phyloP scores from a whole-genome alignment of 2,329 filamentous ascomycete species.

The Celoporthe dispersa region DNA sequence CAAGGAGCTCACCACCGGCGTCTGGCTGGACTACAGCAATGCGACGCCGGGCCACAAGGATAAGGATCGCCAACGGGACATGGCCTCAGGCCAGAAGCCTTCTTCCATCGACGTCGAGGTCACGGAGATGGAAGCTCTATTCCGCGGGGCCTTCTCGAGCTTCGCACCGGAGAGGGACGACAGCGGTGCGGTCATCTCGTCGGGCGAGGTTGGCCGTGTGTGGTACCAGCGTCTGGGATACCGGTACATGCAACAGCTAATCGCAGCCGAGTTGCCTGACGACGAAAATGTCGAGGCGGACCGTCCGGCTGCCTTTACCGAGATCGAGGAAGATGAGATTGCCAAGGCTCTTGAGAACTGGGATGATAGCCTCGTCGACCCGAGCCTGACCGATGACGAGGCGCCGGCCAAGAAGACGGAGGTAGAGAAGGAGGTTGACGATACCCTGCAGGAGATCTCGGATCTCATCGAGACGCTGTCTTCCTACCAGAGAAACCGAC shows the following conservation, averaged over 20 bases:
- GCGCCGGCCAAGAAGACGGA: conserved; percentile 56
- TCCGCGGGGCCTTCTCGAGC: conserved; percentile 77
- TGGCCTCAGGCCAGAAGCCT: conserved; percentile 69
- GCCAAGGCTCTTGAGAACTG: conserved; percentile 61
- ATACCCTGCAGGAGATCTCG: conserved; percentile 73
- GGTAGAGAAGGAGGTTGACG: conserved; percentile 66
- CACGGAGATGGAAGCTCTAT: conserved; percentile 74
- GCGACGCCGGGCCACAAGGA: conserved; percentile 59
- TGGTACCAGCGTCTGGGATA: conserved; percentile 79
- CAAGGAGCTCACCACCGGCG: conserved; percentile 67
- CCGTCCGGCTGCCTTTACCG: conserved; percentile 38
- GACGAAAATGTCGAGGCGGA: conserved; percentile 43
- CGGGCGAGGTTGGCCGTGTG: conserved; percentile 67
- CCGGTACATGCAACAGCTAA: conserved; percentile 66
- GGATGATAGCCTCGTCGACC: conserved; percentile 63
- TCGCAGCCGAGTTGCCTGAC: conserved; percentile 54
- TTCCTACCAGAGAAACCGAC: conserved; percentile 80
- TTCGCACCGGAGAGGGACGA: conserved; percentile 80
- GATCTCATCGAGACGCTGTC: conserved; percentile 77
- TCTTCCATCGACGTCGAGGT: conserved; percentile 60
- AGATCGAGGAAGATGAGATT: conserved; percentile 57
- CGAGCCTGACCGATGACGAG: conserved; percentile 55
- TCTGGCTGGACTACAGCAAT: conserved; percentile 73
- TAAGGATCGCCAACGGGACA: conserved; percentile 70
- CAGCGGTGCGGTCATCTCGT: conserved; percentile 70